These are phyloP conservation scores for Angomonas ambiguus DNA, from an alignment of 208 protist species.

Conservation along the genomic window DNA sequence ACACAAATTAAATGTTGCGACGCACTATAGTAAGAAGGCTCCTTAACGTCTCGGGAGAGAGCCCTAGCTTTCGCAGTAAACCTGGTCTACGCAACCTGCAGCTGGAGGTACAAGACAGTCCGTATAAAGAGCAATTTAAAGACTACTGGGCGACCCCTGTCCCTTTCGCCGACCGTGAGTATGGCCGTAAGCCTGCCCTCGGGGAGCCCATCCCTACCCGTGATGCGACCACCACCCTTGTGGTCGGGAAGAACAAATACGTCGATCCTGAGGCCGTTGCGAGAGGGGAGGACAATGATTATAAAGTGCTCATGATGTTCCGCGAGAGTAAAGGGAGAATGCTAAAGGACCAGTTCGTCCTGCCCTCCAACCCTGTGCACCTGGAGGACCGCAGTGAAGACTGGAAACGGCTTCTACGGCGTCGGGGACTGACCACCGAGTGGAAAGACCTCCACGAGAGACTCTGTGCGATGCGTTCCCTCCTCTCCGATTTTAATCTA, in stretches of 20 bases:
- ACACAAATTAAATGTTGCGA: constrained; percentile 27
- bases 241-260: constrained; percentile 69
- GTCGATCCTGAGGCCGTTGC: constrained; percentile 45
- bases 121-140: constrained; percentile 91
- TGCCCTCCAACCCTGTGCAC: constrained; percentile 58
- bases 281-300: constrained; percentile 81
- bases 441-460: constrained; percentile 66
- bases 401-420: constrained; percentile 65
- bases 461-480: constrained; percentile 69
- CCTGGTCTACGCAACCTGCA: constrained; percentile 68
- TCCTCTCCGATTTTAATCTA: constrained; percentile 69
- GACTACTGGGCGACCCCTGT: constrained; percentile 85
- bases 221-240: constrained; percentile 63
- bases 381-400: constrained; percentile 71
- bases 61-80: constrained; percentile 75
- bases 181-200: constrained; percentile 77
- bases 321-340: constrained; percentile 69
- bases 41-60: constrained; percentile 76
- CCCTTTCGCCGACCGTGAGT: constrained; percentile 79
- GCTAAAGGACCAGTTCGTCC: constrained; percentile 79
- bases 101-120: constrained; percentile 73
- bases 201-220: constrained; percentile 76
- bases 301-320: constrained; percentile 87
- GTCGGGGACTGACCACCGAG: constrained; percentile 64
- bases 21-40: constrained; percentile 29